Conservation (phyloP, 2,329 filamentous ascomycete genomes). For the Fusarium beomiforme region DNA sequence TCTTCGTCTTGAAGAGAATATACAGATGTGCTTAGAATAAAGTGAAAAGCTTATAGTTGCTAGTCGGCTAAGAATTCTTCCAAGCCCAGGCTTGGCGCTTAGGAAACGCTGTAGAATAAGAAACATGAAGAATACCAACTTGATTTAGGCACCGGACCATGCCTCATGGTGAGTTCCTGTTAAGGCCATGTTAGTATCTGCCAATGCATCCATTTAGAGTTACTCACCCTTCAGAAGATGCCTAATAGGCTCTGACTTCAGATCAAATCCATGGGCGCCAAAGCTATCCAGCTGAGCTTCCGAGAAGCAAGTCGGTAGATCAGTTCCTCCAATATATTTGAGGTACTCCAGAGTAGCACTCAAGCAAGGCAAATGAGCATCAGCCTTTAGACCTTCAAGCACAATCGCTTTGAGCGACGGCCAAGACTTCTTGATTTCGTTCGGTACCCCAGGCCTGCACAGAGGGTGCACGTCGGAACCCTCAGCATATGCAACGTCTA, state of each 20-base stretch:
- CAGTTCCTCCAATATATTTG: slow-evolving; percentile 69
- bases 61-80: too few relatives aligned
- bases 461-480: slow-evolving; percentile 51
- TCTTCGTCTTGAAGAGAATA: too few relatives aligned
- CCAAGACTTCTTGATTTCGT: slow-evolving; percentile 63
- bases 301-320: slow-evolving; percentile 74
- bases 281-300: slow-evolving; percentile 79
- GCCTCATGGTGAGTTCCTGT: slow-evolving; percentile 3
- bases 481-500: slow-evolving; percentile 56
- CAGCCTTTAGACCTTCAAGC: slow-evolving; percentile 61
- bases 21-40: too few relatives aligned
- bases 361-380: slow-evolving; percentile 68
- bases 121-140: accelerated
- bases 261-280: slow-evolving; percentile 60
- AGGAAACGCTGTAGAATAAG: neutral
- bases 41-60: too few relatives aligned
- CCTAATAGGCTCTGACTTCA: slow-evolving; percentile 12
- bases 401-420: slow-evolving; percentile 65
- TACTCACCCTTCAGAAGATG: neutral
- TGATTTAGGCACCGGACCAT: neutral
- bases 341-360: slow-evolving; percentile 72
- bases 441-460: slow-evolving; percentile 43
- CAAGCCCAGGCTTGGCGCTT: too few relatives aligned
- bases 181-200: neutral
- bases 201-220: accelerated